Conservation (phyloP, 306 rosid genomes). For the Hippophae tibetana region DNA sequence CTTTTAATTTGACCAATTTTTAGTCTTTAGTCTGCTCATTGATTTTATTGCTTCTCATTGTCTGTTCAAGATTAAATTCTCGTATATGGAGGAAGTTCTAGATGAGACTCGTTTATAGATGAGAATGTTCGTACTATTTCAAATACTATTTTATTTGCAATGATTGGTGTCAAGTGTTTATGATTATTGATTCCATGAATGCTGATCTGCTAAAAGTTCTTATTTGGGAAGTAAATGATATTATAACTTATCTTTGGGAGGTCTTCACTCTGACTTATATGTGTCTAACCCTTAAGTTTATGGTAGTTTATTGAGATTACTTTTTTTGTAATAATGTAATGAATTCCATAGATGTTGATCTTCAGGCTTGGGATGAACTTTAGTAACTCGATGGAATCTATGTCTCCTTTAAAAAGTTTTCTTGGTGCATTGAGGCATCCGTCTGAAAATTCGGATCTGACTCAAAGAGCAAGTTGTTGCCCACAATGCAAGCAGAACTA, state of each 20-base stretch:
- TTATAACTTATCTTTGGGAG: neutral
- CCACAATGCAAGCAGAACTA: slow-evolving; percentile 48
- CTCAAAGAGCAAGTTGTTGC: slow-evolving; percentile 45
- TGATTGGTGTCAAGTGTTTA: slow-evolving; percentile 4
- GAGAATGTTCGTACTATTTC: neutral
- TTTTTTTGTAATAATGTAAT: slow-evolving; percentile 15
- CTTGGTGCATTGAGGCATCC: slow-evolving; percentile 35
- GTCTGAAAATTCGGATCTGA: slow-evolving; percentile 50
- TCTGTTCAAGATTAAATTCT: neutral
- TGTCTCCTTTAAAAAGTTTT: slow-evolving; percentile 64
- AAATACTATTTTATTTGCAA: neutral
- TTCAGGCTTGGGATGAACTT: slow-evolving; percentile 72
- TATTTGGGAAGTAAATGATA: slow-evolving; percentile 15
- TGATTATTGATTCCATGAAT: slow-evolving; percentile 11
- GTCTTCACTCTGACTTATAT: too few relatives aligned
- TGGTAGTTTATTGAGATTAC: neutral
- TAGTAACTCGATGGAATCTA: slow-evolving; percentile 61
- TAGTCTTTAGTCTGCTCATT: too few relatives aligned
- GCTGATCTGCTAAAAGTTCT: neutral
- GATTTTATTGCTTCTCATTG: too few relatives aligned
- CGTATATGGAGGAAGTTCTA: neutral
- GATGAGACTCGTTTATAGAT: neutral
- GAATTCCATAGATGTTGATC: slow-evolving; percentile 9
- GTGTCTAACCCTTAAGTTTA: too few relatives aligned
- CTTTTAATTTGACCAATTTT: neutral